Conservation (phyloP, 2,329 filamentous ascomycete genomes). For the Colletotrichum sp. region DNA sequence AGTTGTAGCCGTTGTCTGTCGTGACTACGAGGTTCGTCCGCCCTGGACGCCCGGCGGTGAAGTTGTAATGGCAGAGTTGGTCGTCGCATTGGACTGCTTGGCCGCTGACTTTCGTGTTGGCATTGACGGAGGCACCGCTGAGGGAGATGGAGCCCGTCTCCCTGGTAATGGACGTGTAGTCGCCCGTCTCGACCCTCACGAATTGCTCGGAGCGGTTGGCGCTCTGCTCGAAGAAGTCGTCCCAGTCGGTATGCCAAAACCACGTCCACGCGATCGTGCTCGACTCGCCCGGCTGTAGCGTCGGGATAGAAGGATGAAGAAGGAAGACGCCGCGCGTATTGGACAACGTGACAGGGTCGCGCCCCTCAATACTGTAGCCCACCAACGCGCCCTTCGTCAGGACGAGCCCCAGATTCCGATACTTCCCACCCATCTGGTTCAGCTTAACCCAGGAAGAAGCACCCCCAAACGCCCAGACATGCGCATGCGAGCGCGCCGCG, state of each 20-base stretch:
- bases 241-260: slow-evolving; percentile 15
- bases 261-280: background rate
- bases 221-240: background rate
- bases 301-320: background rate
- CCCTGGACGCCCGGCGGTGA: background rate
- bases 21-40: background rate
- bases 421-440: slow-evolving; percentile 8
- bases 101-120: background rate
- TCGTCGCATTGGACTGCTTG: background rate
- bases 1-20: background rate
- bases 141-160: background rate
- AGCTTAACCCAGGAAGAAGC: slow-evolving; percentile 10
- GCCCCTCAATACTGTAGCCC: slow-evolving; percentile 15
- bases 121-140: background rate
- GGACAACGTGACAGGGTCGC: background rate
- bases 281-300: background rate
- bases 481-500: background rate
- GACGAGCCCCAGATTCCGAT: slow-evolving; percentile 6
- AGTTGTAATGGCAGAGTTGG: background rate
- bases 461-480: slow-evolving; percentile 4
- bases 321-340: slow-evolving; percentile 12
- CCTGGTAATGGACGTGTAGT: background rate
- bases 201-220: background rate
- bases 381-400: slow-evolving; percentile 1
- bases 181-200: background rate